Evolutionary conservation across 2,329 filamentous ascomycete genomes (phyloP), one percentile per base, ranked within the genome.

Genomic region (Calycina herbarum): DNA sequence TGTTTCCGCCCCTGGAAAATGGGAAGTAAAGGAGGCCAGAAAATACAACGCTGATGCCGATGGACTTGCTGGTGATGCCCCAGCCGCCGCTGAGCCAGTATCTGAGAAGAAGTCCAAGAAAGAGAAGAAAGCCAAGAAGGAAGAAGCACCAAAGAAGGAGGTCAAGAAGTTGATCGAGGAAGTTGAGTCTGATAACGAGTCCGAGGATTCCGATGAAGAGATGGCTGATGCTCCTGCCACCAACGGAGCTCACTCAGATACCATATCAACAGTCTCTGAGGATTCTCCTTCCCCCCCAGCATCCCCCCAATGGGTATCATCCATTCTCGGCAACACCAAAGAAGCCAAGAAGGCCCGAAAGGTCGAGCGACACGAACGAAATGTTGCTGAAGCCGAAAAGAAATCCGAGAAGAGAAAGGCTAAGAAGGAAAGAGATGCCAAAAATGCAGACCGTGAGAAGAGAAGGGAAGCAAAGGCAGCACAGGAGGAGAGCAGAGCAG

Each of bases 41-140:
- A 95, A 94, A 80, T 99, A 99, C 85, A 98, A 98, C 79, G 85
- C 87, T 59, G 94, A 98, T 76, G 95, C 93, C 63, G 95, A 99
- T 79, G 94, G 93, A 69, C 82, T 97, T 61, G 83, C 83, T 67
- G 87, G 86, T 59, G 86, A 92, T 73, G 89, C 90, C 71, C 83
- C 86, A 15, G 84, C 89, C 48, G 83, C 81, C 33, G 76, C 77
- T 70, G 79, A 79, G 59, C 73, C 79, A 31, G 75, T 76, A 59
- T 76, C 74, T 73, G 79, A 79, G 73, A 84, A 81, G 79, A 79
- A 80, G 65, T 76, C 78, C 48, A 78, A 78, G 71, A 75, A 75
- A 77, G 79, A 81, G 48, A 83, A 84, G 77, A 83, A 81, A 79
- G 81, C 79, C 73, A 84, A 81, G 79, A 73, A 70, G 73, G 74